Percentiles rank a stretch among this genome's conserved stretches.
Conservation (phyloP, 371 early-diverging fungal species). For the Batrachochytrium dendrobatidis region DNA sequence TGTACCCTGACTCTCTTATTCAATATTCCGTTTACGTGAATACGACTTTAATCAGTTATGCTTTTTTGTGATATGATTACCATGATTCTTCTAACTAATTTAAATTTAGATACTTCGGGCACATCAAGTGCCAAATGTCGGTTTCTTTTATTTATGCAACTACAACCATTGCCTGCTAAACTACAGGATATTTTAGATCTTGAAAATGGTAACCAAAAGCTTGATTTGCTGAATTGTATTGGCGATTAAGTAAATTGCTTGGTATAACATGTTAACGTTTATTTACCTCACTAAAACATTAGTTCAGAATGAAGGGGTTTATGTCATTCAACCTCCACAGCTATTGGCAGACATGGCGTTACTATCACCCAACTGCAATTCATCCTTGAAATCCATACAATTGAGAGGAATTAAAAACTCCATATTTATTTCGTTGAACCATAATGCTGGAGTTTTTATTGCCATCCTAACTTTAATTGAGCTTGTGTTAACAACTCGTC, state of each 20-base stretch:
- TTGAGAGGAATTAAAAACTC: slow-evolving; percentile 6
- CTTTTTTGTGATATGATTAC: no score
- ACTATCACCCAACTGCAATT: slow-evolving; percentile 10
- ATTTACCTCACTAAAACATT: no score
- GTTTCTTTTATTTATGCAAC: slow-evolving; percentile 12
- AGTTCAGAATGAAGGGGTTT: not conserved
- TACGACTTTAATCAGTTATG: no score
- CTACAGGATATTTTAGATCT: not conserved
- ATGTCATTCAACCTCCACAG: not conserved
- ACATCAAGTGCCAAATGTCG: slow-evolving; percentile 10
- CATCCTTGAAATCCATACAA: not conserved
- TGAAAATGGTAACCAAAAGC: not conserved
- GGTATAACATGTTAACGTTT: not conserved
- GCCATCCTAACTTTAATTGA: slow-evolving; percentile 43
- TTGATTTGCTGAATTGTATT: not conserved
- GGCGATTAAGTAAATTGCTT: not conserved
- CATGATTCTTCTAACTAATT: no score
- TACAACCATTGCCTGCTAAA: not conserved
- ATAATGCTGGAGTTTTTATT: slow-evolving; percentile 1
- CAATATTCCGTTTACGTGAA: no score
- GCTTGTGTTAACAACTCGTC: slow-evolving; percentile 52
- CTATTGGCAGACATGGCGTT: not conserved
- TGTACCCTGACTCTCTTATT: no score
- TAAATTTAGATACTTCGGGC: no score
- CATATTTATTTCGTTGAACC: slow-evolving; percentile 4